These are phyloP conservation scores for Triticum monococcum DNA, from an alignment of 176 grass and related monocot species.

Conservation along the genomic window DNA sequence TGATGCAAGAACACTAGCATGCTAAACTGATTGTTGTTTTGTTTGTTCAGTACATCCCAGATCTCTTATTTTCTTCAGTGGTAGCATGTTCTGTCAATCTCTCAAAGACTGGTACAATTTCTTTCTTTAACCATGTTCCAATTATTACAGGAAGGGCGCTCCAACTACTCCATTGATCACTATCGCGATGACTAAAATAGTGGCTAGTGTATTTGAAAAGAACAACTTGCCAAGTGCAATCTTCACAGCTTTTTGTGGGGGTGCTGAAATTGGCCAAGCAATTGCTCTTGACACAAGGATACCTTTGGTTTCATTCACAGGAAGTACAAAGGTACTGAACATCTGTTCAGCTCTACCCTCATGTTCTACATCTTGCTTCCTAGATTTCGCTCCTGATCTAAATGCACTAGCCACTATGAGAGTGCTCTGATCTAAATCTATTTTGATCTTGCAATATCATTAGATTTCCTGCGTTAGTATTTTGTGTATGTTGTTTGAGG, in stretches of 20 bases:
- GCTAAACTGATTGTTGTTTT: neutral
- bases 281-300: constrained; percentile 79
- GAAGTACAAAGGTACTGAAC: constrained; percentile 79
- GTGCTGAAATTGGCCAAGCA: constrained; percentile 84
- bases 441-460: neutral
- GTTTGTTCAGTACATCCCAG: neutral
- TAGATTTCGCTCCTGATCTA: neutral
- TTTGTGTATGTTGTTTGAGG: neutral
- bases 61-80: constrained; percentile 6
- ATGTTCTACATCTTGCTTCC: neutral
- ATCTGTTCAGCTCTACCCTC: neutral
- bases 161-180: constrained; percentile 97
- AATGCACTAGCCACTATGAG: neutral
- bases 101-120: neutral
- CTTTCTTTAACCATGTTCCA: constrained; percentile 15
- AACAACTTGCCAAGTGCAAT: constrained; percentile 92
- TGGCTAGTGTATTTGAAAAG: constrained; percentile 87
- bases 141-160: constrained; percentile 82
- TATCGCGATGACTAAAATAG: constrained; percentile 88
- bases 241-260: constrained; percentile 95
- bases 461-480: neutral
- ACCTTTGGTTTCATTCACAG: constrained; percentile 93
- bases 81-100: neutral
- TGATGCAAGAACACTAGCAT: neutral
- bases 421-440: neutral